phyloP scores from a whole-genome alignment of 1,139 yeast genomes.

The Blastobotrys buckinghamii region DNA sequence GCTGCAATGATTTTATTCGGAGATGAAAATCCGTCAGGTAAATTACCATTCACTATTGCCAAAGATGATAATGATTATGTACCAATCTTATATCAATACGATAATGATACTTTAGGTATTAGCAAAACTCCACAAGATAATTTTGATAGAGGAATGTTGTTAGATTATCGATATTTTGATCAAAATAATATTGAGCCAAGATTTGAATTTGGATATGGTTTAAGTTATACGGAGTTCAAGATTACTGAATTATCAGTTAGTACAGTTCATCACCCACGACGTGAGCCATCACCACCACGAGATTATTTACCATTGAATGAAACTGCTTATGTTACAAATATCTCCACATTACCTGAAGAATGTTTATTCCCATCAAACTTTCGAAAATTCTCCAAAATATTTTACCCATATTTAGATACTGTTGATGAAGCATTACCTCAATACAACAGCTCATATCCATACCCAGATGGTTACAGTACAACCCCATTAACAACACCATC shows the following conservation, averaged over 20 bases:
- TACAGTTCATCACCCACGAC: constrained; percentile 38
- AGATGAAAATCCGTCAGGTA: constrained; percentile 55
- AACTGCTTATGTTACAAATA: constrained; percentile 1
- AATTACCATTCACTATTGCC: constrained; percentile 61
- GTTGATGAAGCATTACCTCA: background rate
- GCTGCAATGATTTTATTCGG: constrained; percentile 51
- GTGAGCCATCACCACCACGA: constrained; percentile 26
- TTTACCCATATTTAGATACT: constrained; percentile 1
- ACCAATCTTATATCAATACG: constrained; percentile 48
- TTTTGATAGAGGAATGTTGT: constrained; percentile 15
- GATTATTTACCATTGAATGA: constrained; percentile 38
- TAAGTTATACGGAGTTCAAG: constrained; percentile 42
- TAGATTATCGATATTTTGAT: constrained; percentile 53
- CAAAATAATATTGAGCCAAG: constrained; percentile 51
- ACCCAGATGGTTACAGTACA: constrained; percentile 46
- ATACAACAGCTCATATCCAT: background rate
- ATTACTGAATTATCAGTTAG: constrained; percentile 1
- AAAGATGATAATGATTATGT: constrained; percentile 50
- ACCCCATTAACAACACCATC: constrained; percentile 33
- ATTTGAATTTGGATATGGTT: constrained; percentile 57
- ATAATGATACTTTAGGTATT: constrained; percentile 41
- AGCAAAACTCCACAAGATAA: constrained; percentile 1
- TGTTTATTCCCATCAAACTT: constrained; percentile 26
- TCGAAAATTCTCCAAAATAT: constrained; percentile 37
- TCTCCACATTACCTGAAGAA: constrained; percentile 20